Evolutionary conservation across 139 green algal genomes (phyloP), one percentile per base, ranked within the genome.

Genomic region (Coelastrella sp.): DNA sequence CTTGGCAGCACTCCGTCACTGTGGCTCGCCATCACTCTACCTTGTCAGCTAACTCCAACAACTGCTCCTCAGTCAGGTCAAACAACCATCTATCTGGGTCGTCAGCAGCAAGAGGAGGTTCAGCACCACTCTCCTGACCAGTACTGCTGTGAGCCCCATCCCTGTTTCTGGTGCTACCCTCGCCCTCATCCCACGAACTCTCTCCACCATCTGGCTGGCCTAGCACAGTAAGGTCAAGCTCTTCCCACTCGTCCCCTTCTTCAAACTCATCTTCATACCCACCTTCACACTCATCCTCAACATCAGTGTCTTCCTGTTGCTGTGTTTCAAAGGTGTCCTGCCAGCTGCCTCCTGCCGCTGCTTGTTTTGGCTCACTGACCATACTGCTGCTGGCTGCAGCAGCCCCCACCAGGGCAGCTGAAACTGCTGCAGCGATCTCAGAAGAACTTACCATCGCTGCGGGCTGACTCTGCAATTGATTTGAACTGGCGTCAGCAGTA

Each of bases 81-180:
- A 91, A 38, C 40, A 91, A 64, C 71, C 34, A 81, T 0, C 48
- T 64, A 23, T 90, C 87, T 30, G 86, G 86, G 40, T 90, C 87
- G 41, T 88, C 72, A 9, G 62, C 40, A 7, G 71, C 23, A 5
- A 83, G 60, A 37, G 86, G 60, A 6, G 9, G 11, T 3, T 77
- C 66, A 19, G 72, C n/a, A 32, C 6, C 87, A n/a, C n/a, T n/a
- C 11, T 79, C 87, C 30, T 48, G 48, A 63, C 71, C 66, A 17
- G 21, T n/a, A 15, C 21, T n/a, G 41, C 25, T 37, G 19, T 35
- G 5, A 0, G 25, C 41, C 15, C 80, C 32, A 17, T 37, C 50
- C 23, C 48, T 81, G 48, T 32, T 50, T 48, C 73, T 50, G 30
- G 32, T 11, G 27, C 41, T 50, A 30, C 17, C 19, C 5, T 30